Percentiles rank a stretch among this genome's conserved stretches.
These are phyloP conservation scores for Mantamonas sphyraenae DNA, from an alignment of 78 protist genomes.

Conservation along the genomic window DNA sequence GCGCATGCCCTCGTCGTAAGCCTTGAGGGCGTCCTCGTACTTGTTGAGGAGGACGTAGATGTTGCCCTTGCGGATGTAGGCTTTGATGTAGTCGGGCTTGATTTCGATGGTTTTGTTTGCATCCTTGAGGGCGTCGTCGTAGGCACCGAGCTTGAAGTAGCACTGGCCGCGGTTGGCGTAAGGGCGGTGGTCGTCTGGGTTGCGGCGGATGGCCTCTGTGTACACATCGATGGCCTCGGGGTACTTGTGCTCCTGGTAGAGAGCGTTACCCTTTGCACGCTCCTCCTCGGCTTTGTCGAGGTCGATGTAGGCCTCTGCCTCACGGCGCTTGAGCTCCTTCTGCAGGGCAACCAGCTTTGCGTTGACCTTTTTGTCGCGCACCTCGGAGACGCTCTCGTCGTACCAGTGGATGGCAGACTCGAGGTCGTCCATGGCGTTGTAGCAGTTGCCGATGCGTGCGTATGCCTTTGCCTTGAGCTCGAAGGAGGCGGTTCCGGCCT, in stretches of 20 bases:
- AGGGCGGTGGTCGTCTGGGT: slow-evolving; percentile 66
- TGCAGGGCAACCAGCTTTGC: slow-evolving; percentile 39
- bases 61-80: slow-evolving; percentile 55
- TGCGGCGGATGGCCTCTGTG: slow-evolving; percentile 77
- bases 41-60: slow-evolving; percentile 63
- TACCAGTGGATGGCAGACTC: slow-evolving; percentile 55
- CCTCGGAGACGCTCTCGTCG: slow-evolving; percentile 51
- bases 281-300: slow-evolving; percentile 49
- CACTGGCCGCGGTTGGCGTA: slow-evolving; percentile 65
- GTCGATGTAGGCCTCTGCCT: slow-evolving; percentile 55
- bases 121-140: slow-evolving; percentile 54
- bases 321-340: slow-evolving; percentile 29
- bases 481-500: slow-evolving; percentile 50
- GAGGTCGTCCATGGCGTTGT: slow-evolving; percentile 14
- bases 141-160: slow-evolving; percentile 55
- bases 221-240: slow-evolving; percentile 68
- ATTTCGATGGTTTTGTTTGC: slow-evolving; percentile 54
- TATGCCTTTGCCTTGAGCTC: slow-evolving; percentile 29
- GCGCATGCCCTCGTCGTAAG: slow-evolving; percentile 58
- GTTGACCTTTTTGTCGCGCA: slow-evolving; percentile 13
- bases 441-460: slow-evolving; percentile 60
- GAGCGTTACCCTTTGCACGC: slow-evolving; percentile 70
- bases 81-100: slow-evolving; percentile 54
- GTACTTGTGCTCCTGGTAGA: slow-evolving; percentile 61
- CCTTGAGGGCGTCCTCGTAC: slow-evolving; percentile 64